Percentiles rank a stretch among this genome's conserved stretches.
phyloP scores from a whole-genome alignment of 352 stramenopile species.

The Pythium guiyangense region DNA sequence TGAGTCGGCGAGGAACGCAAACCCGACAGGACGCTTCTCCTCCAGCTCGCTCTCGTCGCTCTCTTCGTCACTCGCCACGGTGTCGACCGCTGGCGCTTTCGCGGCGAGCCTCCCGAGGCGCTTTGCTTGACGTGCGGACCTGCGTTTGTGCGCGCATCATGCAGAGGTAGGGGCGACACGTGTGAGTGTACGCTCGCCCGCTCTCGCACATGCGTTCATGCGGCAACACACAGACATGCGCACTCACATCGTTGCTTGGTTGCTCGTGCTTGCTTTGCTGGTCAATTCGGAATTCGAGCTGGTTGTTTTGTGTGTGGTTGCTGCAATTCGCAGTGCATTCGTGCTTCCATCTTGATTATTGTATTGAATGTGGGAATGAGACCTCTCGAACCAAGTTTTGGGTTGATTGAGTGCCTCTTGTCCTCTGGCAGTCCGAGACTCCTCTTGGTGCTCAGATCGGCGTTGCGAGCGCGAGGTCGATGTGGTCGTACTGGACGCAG shows the following conservation, averaged over 20 bases:
- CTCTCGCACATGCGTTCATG: background rate
- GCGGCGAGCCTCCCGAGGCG: slow-evolving; percentile 45
- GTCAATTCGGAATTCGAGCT: too few species aligned
- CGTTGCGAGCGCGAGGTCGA: slow-evolving; percentile 56
- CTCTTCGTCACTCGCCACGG: background rate
- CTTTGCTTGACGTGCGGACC: slow-evolving; percentile 80
- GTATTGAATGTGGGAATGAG: too few species aligned
- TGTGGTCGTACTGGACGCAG: slow-evolving; percentile 74
- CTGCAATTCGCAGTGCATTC: too few species aligned
- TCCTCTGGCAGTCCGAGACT: background rate
- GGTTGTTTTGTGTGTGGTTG: too few species aligned
- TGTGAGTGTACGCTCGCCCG: background rate
- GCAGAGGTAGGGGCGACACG: too few species aligned
- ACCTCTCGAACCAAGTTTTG: background rate
- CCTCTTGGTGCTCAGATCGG: slow-evolving; percentile 22
- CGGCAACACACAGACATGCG: too few species aligned
- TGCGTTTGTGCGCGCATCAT: slow-evolving; percentile 11
- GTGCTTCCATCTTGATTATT: too few species aligned
- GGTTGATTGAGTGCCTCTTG: background rate
- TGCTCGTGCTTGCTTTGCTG: too few species aligned
- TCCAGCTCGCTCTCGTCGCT: slow-evolving; percentile 17
- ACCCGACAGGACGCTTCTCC: slow-evolving; percentile 56
- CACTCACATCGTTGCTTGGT: too few species aligned
- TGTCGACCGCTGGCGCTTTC: slow-evolving; percentile 24
- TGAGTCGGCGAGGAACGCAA: slow-evolving; percentile 57